phyloP scores from a whole-genome alignment of 176 grass and related monocot genomes.

The Carex littledalei region DNA sequence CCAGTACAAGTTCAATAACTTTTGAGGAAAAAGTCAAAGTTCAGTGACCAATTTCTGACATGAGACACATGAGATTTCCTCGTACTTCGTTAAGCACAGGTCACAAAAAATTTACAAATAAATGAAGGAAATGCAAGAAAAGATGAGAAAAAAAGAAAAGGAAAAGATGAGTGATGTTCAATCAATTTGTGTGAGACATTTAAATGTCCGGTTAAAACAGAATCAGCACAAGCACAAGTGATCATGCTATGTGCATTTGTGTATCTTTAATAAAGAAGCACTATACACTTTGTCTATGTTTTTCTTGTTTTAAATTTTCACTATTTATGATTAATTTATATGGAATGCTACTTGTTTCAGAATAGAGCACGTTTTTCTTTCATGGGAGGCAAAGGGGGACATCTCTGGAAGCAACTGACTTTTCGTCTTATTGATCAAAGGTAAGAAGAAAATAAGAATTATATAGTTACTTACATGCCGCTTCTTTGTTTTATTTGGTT shows the following conservation, averaged over 20 bases:
- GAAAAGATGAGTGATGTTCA: background rate
- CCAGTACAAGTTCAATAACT: background rate
- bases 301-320: background rate
- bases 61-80: background rate
- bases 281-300: background rate
- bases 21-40: background rate
- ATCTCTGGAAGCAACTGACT: conserved; percentile 86
- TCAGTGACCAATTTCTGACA: background rate
- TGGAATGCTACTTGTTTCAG: conserved; percentile 40
- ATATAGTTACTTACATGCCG: background rate
- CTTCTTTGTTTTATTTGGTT: conserved; percentile 10
- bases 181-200: background rate
- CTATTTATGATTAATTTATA: background rate
- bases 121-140: background rate
- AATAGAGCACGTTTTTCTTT: conserved; percentile 97
- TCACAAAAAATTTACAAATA: background rate
- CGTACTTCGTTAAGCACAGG: background rate
- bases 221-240: background rate
- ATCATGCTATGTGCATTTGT: background rate
- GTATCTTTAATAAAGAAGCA: background rate
- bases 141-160: background rate
- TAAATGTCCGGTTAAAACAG: background rate
- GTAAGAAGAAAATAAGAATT: conserved; percentile 26
- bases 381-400: conserved; percentile 92
- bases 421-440: conserved; percentile 63